Evolutionary conservation across 352 stramenopile species (phyloP).

Genomic region (Globisporangium heterothallicum): DNA sequence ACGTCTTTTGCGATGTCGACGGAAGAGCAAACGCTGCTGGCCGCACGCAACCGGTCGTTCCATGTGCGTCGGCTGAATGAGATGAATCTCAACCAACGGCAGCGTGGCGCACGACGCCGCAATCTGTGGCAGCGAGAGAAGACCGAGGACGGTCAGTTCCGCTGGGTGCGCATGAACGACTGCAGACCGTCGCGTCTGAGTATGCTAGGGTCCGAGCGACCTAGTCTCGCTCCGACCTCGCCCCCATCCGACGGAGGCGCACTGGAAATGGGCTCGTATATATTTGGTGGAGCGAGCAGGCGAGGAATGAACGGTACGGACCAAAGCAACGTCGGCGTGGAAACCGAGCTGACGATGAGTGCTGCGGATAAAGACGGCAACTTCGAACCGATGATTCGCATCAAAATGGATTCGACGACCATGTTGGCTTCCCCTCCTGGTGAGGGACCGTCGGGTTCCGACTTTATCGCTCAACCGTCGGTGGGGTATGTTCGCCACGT

Average conservation of each 20-base stretch:
- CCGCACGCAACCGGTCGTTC: constrained; percentile 65
- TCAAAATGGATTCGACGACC: constrained; percentile 18
- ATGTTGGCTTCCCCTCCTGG: constrained; percentile 5
- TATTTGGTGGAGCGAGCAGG: constrained; percentile 23
- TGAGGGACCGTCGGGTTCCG: constrained; percentile 9
- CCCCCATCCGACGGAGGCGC: constrained; percentile 5
- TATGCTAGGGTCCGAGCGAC: constrained; percentile 27
- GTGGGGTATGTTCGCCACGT: constrained; percentile 75
- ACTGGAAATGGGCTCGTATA: constrained; percentile 28
- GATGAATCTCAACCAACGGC: constrained; percentile 76
- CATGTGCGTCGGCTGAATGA: constrained; percentile 76
- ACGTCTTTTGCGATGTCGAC: constrained; percentile 27
- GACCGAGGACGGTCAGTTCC: constrained; percentile 65
- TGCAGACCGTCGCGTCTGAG: constrained; percentile 65
- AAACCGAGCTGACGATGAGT: constrained; percentile 72
- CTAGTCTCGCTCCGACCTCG: constrained; percentile 10
- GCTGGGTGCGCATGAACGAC: constrained; percentile 70
- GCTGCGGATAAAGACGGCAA: constrained; percentile 27
- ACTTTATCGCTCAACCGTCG: constrained; percentile 60
- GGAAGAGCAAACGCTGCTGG: constrained; percentile 31
- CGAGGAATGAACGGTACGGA: constrained; percentile 8
- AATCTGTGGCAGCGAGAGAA: constrained; percentile 79
- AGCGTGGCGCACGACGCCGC: constrained; percentile 60
- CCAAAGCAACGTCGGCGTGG: constrained; percentile 32
- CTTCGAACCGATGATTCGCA: constrained; percentile 52